Percentiles rank a stretch among this genome's conserved stretches.
phyloP scores from a whole-genome alignment of 257 asterid species.

The Rauvolfia tetraphylla region DNA sequence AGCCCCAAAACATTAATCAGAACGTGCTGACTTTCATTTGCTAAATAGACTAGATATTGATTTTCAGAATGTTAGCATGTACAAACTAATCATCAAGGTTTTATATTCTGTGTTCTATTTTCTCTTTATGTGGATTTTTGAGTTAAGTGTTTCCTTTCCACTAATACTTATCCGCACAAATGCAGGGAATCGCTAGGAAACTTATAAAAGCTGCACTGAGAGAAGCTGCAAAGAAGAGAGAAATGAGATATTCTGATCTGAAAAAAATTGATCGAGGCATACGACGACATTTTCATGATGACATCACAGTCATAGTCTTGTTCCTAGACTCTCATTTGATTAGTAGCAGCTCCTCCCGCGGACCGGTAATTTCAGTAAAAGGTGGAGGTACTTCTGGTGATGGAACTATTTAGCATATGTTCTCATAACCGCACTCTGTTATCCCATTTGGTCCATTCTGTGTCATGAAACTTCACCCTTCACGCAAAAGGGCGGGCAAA shows the following conservation, averaged over 20 bases:
- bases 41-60: background rate
- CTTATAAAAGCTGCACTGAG: constrained; percentile 58
- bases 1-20: background rate
- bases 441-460: background rate
- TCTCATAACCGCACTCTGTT: background rate
- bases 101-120: background rate
- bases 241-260: constrained; percentile 72
- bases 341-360: constrained; percentile 38
- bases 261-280: constrained; percentile 62
- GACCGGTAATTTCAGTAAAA: constrained; percentile 46
- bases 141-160: background rate
- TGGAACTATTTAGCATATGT: constrained; percentile 23
- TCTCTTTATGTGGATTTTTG: background rate
- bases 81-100: background rate
- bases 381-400: constrained; percentile 37
- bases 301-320: constrained; percentile 65
- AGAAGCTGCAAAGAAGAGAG: constrained; percentile 73
- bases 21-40: background rate
- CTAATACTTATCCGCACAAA: constrained; percentile 13
- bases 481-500: background rate
- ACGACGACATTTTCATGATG: constrained; percentile 78
- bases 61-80: background rate
- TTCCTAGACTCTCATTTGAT: constrained; percentile 55
- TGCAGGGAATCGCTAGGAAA: constrained; percentile 72
- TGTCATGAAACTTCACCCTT: background rate